Evolutionary conservation across 2,329 filamentous ascomycete genomes (phyloP).

Genomic region (Epichloe hybrida): DNA sequence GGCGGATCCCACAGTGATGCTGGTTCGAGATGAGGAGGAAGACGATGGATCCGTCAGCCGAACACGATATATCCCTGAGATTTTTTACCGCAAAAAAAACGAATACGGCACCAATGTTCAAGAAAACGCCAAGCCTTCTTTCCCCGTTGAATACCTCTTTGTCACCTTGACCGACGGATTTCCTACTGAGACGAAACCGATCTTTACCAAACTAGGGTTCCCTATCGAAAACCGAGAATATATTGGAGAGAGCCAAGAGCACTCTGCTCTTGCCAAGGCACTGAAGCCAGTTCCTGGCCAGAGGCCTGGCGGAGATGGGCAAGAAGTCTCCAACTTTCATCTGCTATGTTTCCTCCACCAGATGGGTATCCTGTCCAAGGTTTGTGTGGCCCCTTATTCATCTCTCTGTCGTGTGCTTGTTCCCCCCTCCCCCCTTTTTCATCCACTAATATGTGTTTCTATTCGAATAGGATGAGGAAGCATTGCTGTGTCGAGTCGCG

Average conservation of each 20-base stretch:
- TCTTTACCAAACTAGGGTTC: constrained; percentile 64
- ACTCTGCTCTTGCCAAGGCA: constrained; percentile 51
- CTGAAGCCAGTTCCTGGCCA: constrained; percentile 49
- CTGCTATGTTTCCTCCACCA: constrained; percentile 75
- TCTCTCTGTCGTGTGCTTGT: not conserved
- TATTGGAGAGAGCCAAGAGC: constrained; percentile 76
- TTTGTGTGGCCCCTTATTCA: constrained; percentile 26
- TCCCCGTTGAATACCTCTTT: constrained; percentile 91
- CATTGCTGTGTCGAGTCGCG: constrained; percentile 73
- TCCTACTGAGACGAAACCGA: constrained; percentile 62
- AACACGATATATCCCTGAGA: constrained; percentile 86
- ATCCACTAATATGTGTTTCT: not conserved
- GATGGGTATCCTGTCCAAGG: constrained; percentile 74
- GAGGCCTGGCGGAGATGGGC: constrained; percentile 46
- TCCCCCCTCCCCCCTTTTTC: not conserved
- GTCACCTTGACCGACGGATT: constrained; percentile 96
- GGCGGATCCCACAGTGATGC: constrained; percentile 83
- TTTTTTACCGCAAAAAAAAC: constrained; percentile 95
- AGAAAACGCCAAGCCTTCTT: constrained; percentile 90
- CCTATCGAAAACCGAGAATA: constrained; percentile 84
- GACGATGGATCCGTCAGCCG: constrained; percentile 55
- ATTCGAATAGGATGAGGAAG: constrained; percentile 63
- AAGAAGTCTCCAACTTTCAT: constrained; percentile 83
- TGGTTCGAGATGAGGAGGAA: constrained; percentile 85
- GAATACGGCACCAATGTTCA: constrained; percentile 95